Conservation (phyloP, 2,329 filamentous ascomycete genomes). For the Monilinia polystroma region DNA sequence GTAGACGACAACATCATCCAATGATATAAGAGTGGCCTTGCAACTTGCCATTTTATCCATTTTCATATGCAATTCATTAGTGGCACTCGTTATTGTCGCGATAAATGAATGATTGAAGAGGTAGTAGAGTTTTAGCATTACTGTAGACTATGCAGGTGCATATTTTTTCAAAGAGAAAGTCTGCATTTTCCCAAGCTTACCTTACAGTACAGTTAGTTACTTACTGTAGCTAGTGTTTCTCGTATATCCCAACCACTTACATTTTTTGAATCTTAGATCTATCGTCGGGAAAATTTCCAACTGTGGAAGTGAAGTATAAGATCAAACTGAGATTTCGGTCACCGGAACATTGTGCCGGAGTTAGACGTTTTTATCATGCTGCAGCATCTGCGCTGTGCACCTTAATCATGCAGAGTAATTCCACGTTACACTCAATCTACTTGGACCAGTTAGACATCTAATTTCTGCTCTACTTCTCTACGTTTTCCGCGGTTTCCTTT, state of each 20-base stretch:
- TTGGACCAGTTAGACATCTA: not conserved
- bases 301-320: conserved; percentile 14
- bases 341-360: conserved; percentile 17
- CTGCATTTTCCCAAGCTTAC: not conserved
- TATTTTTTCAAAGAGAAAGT: not conserved
- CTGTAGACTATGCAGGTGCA: not conserved
- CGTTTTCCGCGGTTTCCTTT: conserved; percentile 14
- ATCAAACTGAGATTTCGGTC: conserved; percentile 17
- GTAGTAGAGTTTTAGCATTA: no score
- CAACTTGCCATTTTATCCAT: not conserved
- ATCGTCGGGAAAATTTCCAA: not conserved
- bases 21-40: not conserved
- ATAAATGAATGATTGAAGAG: not conserved
- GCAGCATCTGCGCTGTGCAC: conserved; percentile 10
- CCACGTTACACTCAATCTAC: not conserved
- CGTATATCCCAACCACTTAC: not conserved
- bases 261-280: not conserved
- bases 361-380: conserved; percentile 15
- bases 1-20: conserved; percentile 12
- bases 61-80: conserved; percentile 2
- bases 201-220: not conserved
- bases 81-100: not conserved
- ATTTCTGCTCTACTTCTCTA: conserved; percentile 7
- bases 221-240: not conserved
- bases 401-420: conserved; percentile 14